Evolutionary conservation across 2,329 filamentous ascomycete species (phyloP).

Genomic region (Aaosphaeria arxii): DNA sequence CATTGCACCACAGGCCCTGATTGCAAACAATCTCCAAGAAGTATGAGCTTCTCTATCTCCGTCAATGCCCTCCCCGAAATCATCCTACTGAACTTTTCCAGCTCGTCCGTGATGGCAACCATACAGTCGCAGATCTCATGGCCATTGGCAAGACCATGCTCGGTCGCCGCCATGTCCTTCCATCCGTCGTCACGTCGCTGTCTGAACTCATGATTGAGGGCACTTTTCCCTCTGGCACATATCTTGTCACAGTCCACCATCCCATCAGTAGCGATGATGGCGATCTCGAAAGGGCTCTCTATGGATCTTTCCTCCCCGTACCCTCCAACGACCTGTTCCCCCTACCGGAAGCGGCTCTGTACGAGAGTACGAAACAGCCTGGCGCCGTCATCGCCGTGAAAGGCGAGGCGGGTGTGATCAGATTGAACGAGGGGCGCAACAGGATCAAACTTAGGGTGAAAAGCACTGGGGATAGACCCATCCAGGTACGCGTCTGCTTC

Average conservation of each 20-base stretch:
- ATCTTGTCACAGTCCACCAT: slow-evolving; percentile 90
- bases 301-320: slow-evolving; percentile 85
- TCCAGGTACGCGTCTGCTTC: slow-evolving; percentile 60
- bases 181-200: slow-evolving; percentile 75
- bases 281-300: slow-evolving; percentile 80
- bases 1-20: slow-evolving; percentile 61
- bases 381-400: slow-evolving; percentile 76
- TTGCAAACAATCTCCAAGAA: slow-evolving; percentile 87
- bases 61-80: slow-evolving; percentile 1
- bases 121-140: slow-evolving; percentile 93
- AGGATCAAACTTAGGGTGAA: slow-evolving; percentile 74
- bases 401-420: slow-evolving; percentile 60
- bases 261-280: slow-evolving; percentile 85
- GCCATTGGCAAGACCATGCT: slow-evolving; percentile 86
- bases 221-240: slow-evolving; percentile 86
- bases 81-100: slow-evolving; percentile 34
- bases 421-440: slow-evolving; percentile 70
- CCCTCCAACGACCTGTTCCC: slow-evolving; percentile 69
- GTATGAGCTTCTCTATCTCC: slow-evolving; percentile 37
- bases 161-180: slow-evolving; percentile 85
- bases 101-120: slow-evolving; percentile 93
- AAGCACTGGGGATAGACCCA: slow-evolving; percentile 83
- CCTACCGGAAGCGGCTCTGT: slow-evolving; percentile 61
- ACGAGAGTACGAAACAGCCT: slow-evolving; percentile 66
- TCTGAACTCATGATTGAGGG: slow-evolving; percentile 89